Conservation (phyloP, 2,329 filamentous ascomycete species). For the Alternaria burnsii region DNA sequence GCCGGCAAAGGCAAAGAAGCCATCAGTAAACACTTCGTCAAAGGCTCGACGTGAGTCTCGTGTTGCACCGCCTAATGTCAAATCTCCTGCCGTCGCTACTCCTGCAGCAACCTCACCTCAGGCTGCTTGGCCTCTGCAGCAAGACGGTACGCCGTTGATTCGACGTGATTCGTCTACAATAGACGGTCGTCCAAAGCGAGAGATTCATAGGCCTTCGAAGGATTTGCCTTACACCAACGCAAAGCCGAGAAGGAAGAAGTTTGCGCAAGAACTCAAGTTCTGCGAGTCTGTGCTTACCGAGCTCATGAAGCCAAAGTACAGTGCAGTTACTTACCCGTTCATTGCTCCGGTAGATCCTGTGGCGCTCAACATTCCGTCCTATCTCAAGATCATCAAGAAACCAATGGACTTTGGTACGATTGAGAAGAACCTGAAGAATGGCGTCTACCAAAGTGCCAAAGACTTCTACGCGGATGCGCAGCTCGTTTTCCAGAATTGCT, state of each 20-base stretch:
- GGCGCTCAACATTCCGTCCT: slow-evolving; percentile 89
- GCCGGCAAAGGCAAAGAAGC: slow-evolving; percentile 63
- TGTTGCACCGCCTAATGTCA: slow-evolving; percentile 52
- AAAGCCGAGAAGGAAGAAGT: slow-evolving; percentile 90
- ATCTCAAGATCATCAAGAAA: slow-evolving; percentile 93
- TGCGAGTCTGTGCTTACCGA: slow-evolving; percentile 83
- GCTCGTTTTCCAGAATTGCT: slow-evolving; percentile 88
- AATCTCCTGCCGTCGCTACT: slow-evolving; percentile 53
- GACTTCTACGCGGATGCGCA: slow-evolving; percentile 86
- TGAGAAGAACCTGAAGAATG: slow-evolving; percentile 75
- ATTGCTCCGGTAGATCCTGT: slow-evolving; percentile 89
- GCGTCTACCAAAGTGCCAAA: slow-evolving; percentile 81
- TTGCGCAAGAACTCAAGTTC: slow-evolving; percentile 87
- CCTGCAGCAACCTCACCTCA: slow-evolving; percentile 56
- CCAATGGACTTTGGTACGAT: slow-evolving; percentile 96
- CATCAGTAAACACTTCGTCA: slow-evolving; percentile 37
- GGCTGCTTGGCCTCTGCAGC: slow-evolving; percentile 75
- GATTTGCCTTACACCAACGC: slow-evolving; percentile 87
- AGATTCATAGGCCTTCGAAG: slow-evolving; percentile 88
- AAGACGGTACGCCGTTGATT: slow-evolving; percentile 81
- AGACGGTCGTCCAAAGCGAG: slow-evolving; percentile 87
- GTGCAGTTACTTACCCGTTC: slow-evolving; percentile 75
- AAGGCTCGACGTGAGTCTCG: slow-evolving; percentile 60
- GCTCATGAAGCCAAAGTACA: slow-evolving; percentile 77
- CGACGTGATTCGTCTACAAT: slow-evolving; percentile 82